phyloP scores from a whole-genome alignment of 768 basidiomycete species.

The Boletus huronensis region DNA sequence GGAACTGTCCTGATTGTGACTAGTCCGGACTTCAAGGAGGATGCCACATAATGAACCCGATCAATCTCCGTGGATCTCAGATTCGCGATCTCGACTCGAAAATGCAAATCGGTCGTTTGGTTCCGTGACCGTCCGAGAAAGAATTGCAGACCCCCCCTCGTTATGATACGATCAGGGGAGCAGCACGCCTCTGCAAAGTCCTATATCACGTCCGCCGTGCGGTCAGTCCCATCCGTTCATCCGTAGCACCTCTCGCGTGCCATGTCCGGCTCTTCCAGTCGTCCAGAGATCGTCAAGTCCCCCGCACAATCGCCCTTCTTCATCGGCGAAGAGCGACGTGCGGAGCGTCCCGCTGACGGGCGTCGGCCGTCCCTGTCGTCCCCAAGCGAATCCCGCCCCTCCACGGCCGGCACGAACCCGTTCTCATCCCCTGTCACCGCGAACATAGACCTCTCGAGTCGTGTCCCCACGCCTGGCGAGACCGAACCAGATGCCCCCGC shows the following conservation, averaged over 20 bases:
- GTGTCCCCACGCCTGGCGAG: conserved; percentile 15
- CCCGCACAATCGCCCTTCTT: conserved; percentile 16
- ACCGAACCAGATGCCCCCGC: conserved; percentile 25
- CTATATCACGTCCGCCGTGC: conserved; percentile 2
- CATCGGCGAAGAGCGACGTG: conserved; percentile 15
- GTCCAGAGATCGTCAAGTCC: background rate
- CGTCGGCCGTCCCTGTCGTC: background rate
- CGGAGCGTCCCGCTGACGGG: background rate
- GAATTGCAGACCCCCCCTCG: conserved; percentile 1
- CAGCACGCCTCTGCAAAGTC: background rate
- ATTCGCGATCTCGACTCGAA: conserved; percentile 20
- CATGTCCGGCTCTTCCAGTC: conserved; percentile 19
- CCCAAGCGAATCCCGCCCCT: conserved; percentile 18
- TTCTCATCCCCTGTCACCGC: conserved; percentile 52
- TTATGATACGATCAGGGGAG: conserved; percentile 5
- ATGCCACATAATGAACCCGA: background rate
- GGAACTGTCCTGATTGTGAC: background rate
- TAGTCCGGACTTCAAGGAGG: conserved; percentile 16
- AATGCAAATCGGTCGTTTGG: conserved; percentile 21
- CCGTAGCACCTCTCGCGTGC: too few relatives aligned
- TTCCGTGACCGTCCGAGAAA: conserved; percentile 8
- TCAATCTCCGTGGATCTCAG: conserved; percentile 28
- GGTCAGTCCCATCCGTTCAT: background rate
- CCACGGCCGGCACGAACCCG: conserved; percentile 37
- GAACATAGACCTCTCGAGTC: conserved; percentile 38